Percentiles rank a stretch among this genome's conserved stretches.
These are phyloP conservation scores for Suhomyces kilbournensis DNA, from an alignment of 805 yeast species.

Conservation along the genomic window DNA sequence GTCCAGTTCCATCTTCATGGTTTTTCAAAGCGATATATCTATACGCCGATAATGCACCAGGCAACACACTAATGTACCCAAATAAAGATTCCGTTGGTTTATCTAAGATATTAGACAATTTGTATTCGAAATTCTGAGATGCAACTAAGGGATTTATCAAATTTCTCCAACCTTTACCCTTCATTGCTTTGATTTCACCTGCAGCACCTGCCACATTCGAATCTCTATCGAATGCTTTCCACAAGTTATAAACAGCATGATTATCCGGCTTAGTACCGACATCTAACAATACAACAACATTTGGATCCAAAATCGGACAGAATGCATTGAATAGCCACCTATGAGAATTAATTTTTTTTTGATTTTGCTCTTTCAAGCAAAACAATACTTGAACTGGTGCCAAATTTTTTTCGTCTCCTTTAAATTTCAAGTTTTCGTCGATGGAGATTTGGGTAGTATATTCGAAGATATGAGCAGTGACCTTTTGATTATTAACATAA, in stretches of 20 bases:
- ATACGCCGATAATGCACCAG: constrained; percentile 95
- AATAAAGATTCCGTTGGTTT: constrained; percentile 90
- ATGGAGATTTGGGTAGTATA: constrained; percentile 93
- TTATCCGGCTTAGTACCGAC: constrained; percentile 97
- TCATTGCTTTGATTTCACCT: constrained; percentile 94
- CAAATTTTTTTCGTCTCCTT: constrained; percentile 83
- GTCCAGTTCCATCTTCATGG: constrained; percentile 90
- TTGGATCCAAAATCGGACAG: constrained; percentile 89
- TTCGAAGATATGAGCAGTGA: constrained; percentile 91
- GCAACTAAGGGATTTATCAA: constrained; percentile 89
- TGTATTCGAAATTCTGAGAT: constrained; percentile 93
- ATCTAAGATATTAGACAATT: constrained; percentile 93
- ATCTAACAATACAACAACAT: constrained; percentile 82
- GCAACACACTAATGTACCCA: constrained; percentile 90
- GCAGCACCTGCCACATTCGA: constrained; percentile 99
- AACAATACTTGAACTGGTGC: constrained; percentile 94
- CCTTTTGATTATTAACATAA: constrained; percentile 85
- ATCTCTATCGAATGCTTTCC: constrained; percentile 97
- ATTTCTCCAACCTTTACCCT: constrained; percentile 82
- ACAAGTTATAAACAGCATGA: constrained; percentile 83
- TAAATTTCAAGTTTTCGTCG: constrained; percentile 83
- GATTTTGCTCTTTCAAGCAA: constrained; percentile 88
- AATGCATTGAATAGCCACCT: constrained; percentile 96
- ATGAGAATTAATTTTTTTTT: constrained; percentile 93
- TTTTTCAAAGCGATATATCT: constrained; percentile 83